Conservation (phyloP, 768 basidiomycete genomes). For the Roridomyces roridus region DNA sequence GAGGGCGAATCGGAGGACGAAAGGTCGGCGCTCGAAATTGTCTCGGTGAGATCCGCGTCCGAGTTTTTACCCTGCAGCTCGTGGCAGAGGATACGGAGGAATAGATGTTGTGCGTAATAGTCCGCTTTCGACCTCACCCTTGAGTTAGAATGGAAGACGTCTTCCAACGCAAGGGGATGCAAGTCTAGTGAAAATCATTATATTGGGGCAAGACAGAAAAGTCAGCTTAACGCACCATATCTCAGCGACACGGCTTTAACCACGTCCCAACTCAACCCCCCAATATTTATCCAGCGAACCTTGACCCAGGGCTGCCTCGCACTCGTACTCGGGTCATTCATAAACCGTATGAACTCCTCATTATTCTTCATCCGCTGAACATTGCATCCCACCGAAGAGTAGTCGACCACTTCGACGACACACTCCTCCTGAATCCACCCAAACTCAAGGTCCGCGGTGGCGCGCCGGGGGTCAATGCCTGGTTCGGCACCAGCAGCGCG, state of each 20-base stretch:
- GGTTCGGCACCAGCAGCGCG: slow-evolving; percentile 66
- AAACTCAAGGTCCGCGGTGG: slow-evolving; percentile 58
- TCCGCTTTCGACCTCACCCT: slow-evolving; percentile 70
- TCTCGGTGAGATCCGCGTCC: neutral
- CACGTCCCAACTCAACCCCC: slow-evolving; percentile 74
- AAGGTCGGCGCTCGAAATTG: neutral
- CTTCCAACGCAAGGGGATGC: slow-evolving; percentile 76
- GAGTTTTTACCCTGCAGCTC: slow-evolving; percentile 45
- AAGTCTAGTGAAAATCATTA: slow-evolving; percentile 46
- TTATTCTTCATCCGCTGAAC: slow-evolving; percentile 67
- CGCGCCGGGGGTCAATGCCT: slow-evolving; percentile 69
- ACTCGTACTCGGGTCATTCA: slow-evolving; percentile 49
- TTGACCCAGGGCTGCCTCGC: slow-evolving; percentile 63
- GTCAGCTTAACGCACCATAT: slow-evolving; percentile 51
- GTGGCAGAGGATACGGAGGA: slow-evolving; percentile 74
- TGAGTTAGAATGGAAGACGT: slow-evolving; percentile 61
- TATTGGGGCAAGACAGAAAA: neutral
- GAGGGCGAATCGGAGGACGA: slow-evolving; percentile 43
- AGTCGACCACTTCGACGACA: slow-evolving; percentile 70
- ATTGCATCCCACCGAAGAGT: slow-evolving; percentile 60
- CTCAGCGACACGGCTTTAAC: slow-evolving; percentile 68
- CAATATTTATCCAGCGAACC: slow-evolving; percentile 78
- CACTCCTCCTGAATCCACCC: slow-evolving; percentile 64
- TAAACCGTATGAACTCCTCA: slow-evolving; percentile 58
- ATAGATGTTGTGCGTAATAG: slow-evolving; percentile 74